Evolutionary conservation across 2,329 filamentous ascomycete species (phyloP).

Genomic region (Boeremia lycopersici): DNA sequence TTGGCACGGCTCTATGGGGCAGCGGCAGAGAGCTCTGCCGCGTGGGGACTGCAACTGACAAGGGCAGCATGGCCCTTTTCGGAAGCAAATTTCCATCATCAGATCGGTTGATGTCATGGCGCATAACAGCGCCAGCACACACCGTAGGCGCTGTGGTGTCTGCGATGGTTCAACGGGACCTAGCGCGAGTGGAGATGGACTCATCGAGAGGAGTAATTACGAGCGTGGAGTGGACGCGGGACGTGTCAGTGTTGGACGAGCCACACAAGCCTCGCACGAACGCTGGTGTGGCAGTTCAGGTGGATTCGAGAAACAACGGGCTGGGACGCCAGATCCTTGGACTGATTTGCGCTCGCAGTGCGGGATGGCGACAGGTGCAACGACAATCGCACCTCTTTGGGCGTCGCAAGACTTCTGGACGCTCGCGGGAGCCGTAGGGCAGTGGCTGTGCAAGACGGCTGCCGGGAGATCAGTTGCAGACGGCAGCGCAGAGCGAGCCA

Average conservation of each 20-base stretch:
- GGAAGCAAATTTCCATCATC: slow-evolving; percentile 26
- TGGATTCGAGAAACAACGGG: slow-evolving; percentile 42
- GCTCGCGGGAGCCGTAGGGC: slow-evolving; percentile 38
- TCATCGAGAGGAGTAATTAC: slow-evolving; percentile 35
- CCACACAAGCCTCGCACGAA: slow-evolving; percentile 35
- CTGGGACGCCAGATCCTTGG: slow-evolving; percentile 31
- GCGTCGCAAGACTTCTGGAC: slow-evolving; percentile 33
- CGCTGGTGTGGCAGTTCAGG: slow-evolving; percentile 23
- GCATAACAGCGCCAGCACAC: slow-evolving; percentile 38
- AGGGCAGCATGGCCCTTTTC: slow-evolving; percentile 22
- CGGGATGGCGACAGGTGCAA: slow-evolving; percentile 39
- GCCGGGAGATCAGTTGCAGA: slow-evolving; percentile 23
- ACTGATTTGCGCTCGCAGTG: slow-evolving; percentile 24
- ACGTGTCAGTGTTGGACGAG: slow-evolving; percentile 24
- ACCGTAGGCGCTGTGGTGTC: slow-evolving; percentile 31
- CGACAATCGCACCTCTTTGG: slow-evolving; percentile 42
- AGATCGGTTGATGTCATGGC: slow-evolving; percentile 39
- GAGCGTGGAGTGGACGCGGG: slow-evolving; percentile 18
- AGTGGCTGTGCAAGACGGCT: slow-evolving; percentile 44
- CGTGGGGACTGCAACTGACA: slow-evolving; percentile 26
- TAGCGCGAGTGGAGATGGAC: slow-evolving; percentile 22
- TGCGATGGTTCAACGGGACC: slow-evolving; percentile 21
- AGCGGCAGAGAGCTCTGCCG: slow-evolving; percentile 18
- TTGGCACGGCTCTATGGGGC: slow-evolving; percentile 17
- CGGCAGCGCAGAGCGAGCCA: slow-evolving; percentile 14